A percentile compares a stretch with the other conserved stretches of the same genome.
phyloP scores from a whole-genome alignment of 257 asterid species.

The Solanum acaule region DNA sequence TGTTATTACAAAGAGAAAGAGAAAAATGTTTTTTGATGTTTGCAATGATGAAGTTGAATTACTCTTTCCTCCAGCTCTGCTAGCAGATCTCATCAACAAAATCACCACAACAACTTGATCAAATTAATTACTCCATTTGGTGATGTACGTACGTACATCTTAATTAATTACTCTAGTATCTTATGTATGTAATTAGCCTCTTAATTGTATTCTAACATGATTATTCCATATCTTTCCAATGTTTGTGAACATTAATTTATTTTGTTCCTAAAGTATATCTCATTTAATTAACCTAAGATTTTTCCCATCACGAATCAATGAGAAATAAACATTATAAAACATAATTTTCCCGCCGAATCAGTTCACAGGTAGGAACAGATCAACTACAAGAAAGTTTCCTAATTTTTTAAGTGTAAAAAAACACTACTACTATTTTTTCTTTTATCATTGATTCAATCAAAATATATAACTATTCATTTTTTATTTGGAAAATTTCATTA shows the following conservation, averaged over 20 bases:
- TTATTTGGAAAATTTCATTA: too few relatives aligned
- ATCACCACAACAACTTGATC: constrained; percentile 18
- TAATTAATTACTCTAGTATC: neutral
- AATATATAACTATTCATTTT: too few relatives aligned
- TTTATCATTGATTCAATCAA: too few relatives aligned
- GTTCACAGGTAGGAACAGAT: too few relatives aligned
- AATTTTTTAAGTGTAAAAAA: neutral
- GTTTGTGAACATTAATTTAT: neutral
- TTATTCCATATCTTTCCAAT: neutral
- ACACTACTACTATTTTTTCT: too few relatives aligned
- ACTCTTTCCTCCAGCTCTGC: constrained; percentile 39
- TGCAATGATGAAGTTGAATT: constrained; percentile 50
- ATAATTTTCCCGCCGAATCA: neutral
- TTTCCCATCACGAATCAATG: accelerated
- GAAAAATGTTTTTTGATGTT: constrained; percentile 36
- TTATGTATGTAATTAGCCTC: neutral
- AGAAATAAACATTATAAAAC: too few relatives aligned
- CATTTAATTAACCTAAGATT: neutral
- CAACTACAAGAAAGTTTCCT: neutral
- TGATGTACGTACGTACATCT: neutral
- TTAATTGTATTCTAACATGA: neutral
- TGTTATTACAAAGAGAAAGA: constrained; percentile 8
- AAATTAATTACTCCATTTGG: neutral
- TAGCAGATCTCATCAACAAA: constrained; percentile 36
- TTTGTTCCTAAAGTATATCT: neutral